Base-by-base conservation (phyloP, 2,329 filamentous ascomycete genomes). In the Pseudomassariella vexata region DNA sequence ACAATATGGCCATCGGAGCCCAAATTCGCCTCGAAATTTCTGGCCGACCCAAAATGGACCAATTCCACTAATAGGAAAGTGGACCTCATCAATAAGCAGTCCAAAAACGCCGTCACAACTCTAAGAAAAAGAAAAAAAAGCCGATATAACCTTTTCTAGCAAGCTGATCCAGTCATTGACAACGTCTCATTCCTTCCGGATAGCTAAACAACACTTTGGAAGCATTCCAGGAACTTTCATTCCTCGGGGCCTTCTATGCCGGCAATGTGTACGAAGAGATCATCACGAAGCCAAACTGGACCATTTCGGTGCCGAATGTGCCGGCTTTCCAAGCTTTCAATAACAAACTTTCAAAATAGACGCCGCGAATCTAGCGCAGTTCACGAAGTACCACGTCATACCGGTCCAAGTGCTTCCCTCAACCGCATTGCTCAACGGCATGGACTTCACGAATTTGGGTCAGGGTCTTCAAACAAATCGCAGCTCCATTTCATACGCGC, bases 381-480 rank as follows among this genome's bases (percentile, higher is more conserved):
- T 79, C 12, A 57, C 79, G 6, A 47, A 59, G 17, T 79, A 79
- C 54, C 75, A 79, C 50, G 59, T 78, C 28, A 56, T 78, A 17
- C 64, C 67, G n/a, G 65, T 62, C 32, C 59, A 60, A 6, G 64
- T 79, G 2, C 54, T 67, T 3, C 77, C 77, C 48, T 73, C 68
- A 12, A 56, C 60, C 2, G 37, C 46, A 22, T 52, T 68, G 12
- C 6, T 20, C 12, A 35, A 35, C 17, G 33, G 27, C 5, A 41
- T 48, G 6, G 36, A 35, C 4, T 42, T 59, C 10, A n/a, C 34
- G 2, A 67, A 65, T 1, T 52, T 73, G 2, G 57, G 70, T 34
- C 63, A 70, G 17, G 65, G 66, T 14, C 50, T 53, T 28, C 42
- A 53, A 19, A 48, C 49, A 4, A 39, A n/a, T n/a, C 62, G 10